A percentile compares a stretch with the other conserved stretches of the same genome.
Evolutionary conservation across 2,329 filamentous ascomycete genomes (phyloP).

Genomic region (Periconia sp.): DNA sequence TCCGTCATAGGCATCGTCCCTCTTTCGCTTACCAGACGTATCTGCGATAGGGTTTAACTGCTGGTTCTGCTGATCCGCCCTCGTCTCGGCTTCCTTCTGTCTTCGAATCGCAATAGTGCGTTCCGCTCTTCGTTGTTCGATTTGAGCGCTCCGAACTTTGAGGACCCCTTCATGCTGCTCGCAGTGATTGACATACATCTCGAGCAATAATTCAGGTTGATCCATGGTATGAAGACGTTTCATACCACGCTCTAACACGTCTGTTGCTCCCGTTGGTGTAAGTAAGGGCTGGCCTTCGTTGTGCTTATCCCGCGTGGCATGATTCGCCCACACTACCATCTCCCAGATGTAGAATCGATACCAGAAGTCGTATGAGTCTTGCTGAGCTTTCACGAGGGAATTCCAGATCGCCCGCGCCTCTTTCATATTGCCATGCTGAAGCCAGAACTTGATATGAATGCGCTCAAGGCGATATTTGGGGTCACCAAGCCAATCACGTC

Average conservation of each 20-base stretch:
- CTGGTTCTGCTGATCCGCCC: conserved; percentile 47
- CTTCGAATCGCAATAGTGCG: conserved; percentile 58
- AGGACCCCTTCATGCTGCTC: conserved; percentile 87
- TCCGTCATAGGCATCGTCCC: conserved; percentile 57
- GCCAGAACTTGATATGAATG: conserved; percentile 90
- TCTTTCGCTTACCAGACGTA: conserved; percentile 71
- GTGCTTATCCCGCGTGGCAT: conserved; percentile 58
- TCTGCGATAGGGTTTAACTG: conserved; percentile 51
- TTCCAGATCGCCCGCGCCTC: conserved; percentile 81
- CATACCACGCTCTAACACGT: conserved; percentile 75
- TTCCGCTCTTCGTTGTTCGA: conserved; percentile 71
- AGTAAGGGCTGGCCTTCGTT: conserved; percentile 57
- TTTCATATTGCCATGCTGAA: conserved; percentile 78
- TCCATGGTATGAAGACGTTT: conserved; percentile 67
- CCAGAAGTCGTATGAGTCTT: conserved; percentile 92
- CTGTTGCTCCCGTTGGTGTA: conserved; percentile 75
- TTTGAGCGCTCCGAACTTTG: conserved; percentile 74
- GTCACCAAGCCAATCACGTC: conserved; percentile 80
- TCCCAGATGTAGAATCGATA: conserved; percentile 91
- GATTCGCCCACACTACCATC: conserved; percentile 71
- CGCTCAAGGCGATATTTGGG: conserved; percentile 86
- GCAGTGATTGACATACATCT: conserved; percentile 78
- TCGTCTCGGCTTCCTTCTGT: conserved; percentile 64
- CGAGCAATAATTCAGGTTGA: conserved; percentile 77
- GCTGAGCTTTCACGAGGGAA: conserved; percentile 70